Conservation (phyloP, 2,329 filamentous ascomycete genomes). For the Cladophialophora exuberans region DNA sequence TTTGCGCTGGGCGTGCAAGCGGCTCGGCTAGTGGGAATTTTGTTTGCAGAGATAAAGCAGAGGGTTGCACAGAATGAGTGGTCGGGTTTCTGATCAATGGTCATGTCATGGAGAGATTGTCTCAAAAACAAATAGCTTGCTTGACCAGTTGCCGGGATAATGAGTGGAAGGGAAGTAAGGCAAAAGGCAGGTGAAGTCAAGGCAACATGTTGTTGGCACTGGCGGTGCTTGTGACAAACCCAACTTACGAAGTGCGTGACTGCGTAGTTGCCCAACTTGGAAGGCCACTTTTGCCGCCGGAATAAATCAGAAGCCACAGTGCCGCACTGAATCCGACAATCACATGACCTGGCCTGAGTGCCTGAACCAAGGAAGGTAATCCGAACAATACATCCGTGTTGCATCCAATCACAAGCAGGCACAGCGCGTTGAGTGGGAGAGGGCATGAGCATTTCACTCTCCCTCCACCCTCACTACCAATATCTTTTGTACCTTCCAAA, state of each 20-base stretch:
- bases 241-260: no score
- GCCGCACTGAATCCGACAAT: neutral
- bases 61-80: no score
- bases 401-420: conserved; percentile 4
- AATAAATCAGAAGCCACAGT: neutral
- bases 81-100: neutral
- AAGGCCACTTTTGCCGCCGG: neutral
- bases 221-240: no score
- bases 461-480: conserved; percentile 6
- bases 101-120: no score
- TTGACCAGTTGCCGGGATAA: no score
- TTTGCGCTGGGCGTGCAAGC: neutral
- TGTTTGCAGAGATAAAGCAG: no score
- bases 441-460: conserved; percentile 3
- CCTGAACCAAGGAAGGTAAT: neutral
- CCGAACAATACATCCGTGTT: neutral
- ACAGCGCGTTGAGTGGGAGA: conserved; percentile 6
- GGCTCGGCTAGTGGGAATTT: no score
- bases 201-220: no score
- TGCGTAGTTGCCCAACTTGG: neutral
- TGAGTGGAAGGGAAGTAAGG: no score
- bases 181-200: no score
- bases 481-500: conserved; percentile 17
- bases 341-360: neutral
- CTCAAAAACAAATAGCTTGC: no score